phyloP scores from a whole-genome alignment of 768 basidiomycete genomes.

The Boletus rubroflammeus region DNA sequence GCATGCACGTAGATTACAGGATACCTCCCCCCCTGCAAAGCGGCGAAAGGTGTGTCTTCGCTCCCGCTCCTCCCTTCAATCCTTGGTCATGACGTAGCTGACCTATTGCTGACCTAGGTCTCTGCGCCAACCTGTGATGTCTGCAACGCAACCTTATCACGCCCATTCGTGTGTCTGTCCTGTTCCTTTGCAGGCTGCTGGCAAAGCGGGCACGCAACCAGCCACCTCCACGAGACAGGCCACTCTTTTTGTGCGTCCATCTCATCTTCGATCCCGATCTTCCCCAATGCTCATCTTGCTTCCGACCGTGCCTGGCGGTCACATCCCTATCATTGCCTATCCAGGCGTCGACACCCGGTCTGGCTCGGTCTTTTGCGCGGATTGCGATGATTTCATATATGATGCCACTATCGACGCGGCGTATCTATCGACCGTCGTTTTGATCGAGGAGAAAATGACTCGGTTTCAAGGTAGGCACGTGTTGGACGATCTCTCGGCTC shows the following conservation, averaged over 20 bases:
- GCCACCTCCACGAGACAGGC: slow-evolving; percentile 52
- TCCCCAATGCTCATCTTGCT: neutral
- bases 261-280: neutral
- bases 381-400: slow-evolving; percentile 76
- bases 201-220: slow-evolving; percentile 51
- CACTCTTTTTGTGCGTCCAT: slow-evolving; percentile 64
- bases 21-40: slow-evolving; percentile 50
- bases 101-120: slow-evolving; percentile 32
- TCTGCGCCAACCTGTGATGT: slow-evolving; percentile 60
- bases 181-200: slow-evolving; percentile 73
- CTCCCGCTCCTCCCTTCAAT: neutral
- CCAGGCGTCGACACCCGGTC: slow-evolving; percentile 71
- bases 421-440: slow-evolving; percentile 42
- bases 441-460: slow-evolving; percentile 58
- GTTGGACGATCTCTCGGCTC: neutral
- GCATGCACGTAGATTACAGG: slow-evolving; percentile 46
- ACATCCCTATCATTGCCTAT: neutral
- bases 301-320: neutral
- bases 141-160: slow-evolving; percentile 51
- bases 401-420: slow-evolving; percentile 48
- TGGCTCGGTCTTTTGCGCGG: slow-evolving; percentile 70
- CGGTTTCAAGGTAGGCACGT: slow-evolving; percentile 43
- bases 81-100: neutral
- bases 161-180: slow-evolving; percentile 72
- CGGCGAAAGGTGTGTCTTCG: slow-evolving; percentile 55